A percentile compares a stretch with the other conserved stretches of the same genome.
Evolutionary conservation across 805 yeast species (phyloP).

Genomic region (Hanseniaspora nectarophila): DNA sequence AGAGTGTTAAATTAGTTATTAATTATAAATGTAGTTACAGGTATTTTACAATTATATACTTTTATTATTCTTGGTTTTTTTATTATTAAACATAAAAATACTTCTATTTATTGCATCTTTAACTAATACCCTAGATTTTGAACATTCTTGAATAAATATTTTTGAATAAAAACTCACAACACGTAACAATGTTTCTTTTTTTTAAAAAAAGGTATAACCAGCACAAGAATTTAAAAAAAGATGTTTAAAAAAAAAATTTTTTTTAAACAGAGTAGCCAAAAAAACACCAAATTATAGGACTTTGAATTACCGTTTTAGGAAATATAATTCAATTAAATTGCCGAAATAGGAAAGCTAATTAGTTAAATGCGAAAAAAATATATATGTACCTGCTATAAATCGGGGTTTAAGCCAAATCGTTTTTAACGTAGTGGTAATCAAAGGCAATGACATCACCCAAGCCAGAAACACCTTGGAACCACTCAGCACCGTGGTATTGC

Average conservation of each 20-base stretch:
- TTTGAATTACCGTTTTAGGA: neutral
- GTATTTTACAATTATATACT: neutral
- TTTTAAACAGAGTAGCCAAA: neutral
- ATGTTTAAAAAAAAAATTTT: conserved; percentile 1
- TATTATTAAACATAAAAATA: no score
- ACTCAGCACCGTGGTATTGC: conserved; percentile 8
- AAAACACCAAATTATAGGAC: neutral
- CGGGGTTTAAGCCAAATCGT: conserved; percentile 6
- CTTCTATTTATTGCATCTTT: neutral
- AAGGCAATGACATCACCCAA: conserved; percentile 7
- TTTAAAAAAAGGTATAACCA: neutral
- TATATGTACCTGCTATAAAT: neutral
- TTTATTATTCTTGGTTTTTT: neutral
- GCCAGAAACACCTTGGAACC: conserved; percentile 7
- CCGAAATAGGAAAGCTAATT: conserved; percentile 2
- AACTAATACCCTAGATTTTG: neutral
- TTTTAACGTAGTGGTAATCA: conserved; percentile 7
- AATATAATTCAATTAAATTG: conserved; percentile 3
- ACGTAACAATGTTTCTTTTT: neutral
- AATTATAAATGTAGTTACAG: neutral
- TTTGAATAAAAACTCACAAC: no score
- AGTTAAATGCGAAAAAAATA: neutral
- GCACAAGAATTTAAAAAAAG: no score
- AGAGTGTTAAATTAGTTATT: neutral
- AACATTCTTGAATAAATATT: no score